Evolutionary conservation across 1,284 basidiomycete species (phyloP).

Genomic region (Fereydounia khargensis): DNA sequence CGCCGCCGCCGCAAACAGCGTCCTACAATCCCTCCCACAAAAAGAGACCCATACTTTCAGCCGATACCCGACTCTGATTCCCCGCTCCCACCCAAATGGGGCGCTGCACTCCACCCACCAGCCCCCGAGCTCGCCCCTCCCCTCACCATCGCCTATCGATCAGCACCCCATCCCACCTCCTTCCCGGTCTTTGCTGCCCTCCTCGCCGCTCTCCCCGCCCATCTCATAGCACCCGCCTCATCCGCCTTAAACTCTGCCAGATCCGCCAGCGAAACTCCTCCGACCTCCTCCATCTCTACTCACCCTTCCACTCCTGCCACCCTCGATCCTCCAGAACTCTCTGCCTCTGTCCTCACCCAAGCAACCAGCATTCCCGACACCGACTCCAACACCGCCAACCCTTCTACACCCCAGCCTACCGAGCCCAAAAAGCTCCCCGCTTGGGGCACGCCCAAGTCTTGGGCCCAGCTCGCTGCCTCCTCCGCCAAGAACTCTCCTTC

Average conservation of each 20-base stretch:
- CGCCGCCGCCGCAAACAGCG: conserved; percentile 7
- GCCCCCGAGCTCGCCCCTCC: conserved; percentile 23
- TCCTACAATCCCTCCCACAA: conserved; percentile 9
- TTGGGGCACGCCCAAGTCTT: conserved; percentile 27
- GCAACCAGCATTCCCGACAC: conserved; percentile 19
- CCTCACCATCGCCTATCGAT: conserved; percentile 35
- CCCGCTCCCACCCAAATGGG: no score
- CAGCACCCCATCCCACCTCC: conserved; percentile 6
- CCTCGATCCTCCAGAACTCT: conserved; percentile 18
- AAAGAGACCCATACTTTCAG: no score
- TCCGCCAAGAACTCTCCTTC: conserved; percentile 9
- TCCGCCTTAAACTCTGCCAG: conserved; percentile 3
- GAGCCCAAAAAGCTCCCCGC: conserved; percentile 9
- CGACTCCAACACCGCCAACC: conserved; percentile 6
- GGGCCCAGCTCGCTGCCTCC: conserved; percentile 17
- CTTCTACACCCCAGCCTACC: conserved; percentile 9
- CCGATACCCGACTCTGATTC: no score
- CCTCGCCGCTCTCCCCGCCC: conserved; percentile 11
- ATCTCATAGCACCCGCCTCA: not conserved
- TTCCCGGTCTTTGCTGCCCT: conserved; percentile 18
- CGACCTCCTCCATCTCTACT: conserved; percentile 23
- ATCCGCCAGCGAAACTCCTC: conserved; percentile 10
- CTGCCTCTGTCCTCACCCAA: conserved; percentile 26
- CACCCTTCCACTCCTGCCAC: conserved; percentile 19
- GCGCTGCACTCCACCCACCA: conserved; percentile 22